Evolutionary conservation across 2,329 filamentous ascomycete species (phyloP).

Genomic region (Pleoardoris graminearum): DNA sequence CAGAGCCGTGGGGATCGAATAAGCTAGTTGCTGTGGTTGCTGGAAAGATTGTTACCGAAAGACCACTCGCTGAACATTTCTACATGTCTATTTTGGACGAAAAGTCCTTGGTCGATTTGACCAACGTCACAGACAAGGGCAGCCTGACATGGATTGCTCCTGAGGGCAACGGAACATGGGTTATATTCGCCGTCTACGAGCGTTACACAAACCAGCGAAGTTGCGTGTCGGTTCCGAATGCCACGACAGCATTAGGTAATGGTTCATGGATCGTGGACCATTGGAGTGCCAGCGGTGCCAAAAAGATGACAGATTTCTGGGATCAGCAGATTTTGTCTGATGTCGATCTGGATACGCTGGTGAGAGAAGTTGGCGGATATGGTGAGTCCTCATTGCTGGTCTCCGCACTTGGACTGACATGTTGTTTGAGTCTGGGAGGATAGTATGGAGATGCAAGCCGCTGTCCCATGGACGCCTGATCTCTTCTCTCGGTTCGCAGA

Average conservation of each 20-base stretch:
- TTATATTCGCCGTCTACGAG: too few species aligned
- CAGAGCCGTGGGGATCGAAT: too few species aligned
- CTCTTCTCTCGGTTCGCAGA: slow-evolving; percentile 27
- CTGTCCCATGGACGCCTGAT: slow-evolving; percentile 29
- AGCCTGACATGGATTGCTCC: too few species aligned
- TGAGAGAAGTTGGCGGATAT: slow-evolving; percentile 33
- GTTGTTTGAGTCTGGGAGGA: slow-evolving; percentile 37
- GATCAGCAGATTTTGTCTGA: slow-evolving; percentile 35
- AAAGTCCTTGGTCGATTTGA: too few species aligned
- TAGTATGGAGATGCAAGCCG: slow-evolving; percentile 34
- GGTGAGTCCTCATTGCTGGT: slow-evolving; percentile 11
- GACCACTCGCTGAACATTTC: too few species aligned
- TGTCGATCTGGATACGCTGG: slow-evolving; percentile 11
- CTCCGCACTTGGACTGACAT: neutral
- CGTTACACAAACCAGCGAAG: slow-evolving; percentile 16
- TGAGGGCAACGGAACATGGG: too few species aligned
- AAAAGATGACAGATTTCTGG: slow-evolving; percentile 43
- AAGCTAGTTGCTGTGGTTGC: too few species aligned
- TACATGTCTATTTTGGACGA: too few species aligned
- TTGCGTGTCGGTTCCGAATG: slow-evolving; percentile 19
- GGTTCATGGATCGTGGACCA: slow-evolving; percentile 42
- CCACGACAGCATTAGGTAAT: slow-evolving; percentile 35
- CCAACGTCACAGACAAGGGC: too few species aligned
- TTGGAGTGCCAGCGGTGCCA: slow-evolving; percentile 34
- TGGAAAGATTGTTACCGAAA: too few species aligned